Percentiles rank a stretch among this genome's conserved stretches.
phyloP scores from a whole-genome alignment of 2,329 filamentous ascomycete genomes.

The Aspergillus ibericus region DNA sequence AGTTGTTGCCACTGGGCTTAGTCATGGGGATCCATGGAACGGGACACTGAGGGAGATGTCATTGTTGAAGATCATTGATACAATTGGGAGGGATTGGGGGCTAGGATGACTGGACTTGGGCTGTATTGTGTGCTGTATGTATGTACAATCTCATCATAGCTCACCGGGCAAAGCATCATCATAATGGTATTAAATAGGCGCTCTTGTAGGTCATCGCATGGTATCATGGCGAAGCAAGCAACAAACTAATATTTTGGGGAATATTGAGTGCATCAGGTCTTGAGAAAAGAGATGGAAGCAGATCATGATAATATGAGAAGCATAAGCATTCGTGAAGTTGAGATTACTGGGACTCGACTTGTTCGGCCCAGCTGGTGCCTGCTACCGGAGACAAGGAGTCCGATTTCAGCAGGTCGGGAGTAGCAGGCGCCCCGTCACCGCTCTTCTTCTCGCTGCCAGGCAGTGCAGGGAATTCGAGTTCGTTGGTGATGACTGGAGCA shows the following conservation, averaged over 20 bases:
- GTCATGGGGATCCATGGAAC: not conserved
- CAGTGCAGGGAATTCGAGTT: constrained; percentile 39
- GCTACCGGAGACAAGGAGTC: constrained; percentile 30
- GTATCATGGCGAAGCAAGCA: not conserved
- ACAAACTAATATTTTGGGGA: not conserved
- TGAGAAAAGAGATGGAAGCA: not conserved
- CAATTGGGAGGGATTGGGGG: not conserved
- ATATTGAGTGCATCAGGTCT: constrained; percentile 1
- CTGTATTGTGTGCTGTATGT: not conserved
- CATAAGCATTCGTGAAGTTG: not conserved
- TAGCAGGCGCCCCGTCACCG: constrained; percentile 1
- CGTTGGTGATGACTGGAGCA: constrained; percentile 28
- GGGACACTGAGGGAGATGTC: too few relatives aligned
- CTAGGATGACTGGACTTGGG: not conserved
- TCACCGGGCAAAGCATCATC: not conserved
- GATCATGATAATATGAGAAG: not conserved
- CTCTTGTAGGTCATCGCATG: not conserved
- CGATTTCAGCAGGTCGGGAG: constrained; percentile 25
- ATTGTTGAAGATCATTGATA: not conserved
- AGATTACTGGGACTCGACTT: constrained; percentile 29
- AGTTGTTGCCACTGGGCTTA: not conserved
- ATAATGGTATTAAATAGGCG: not conserved
- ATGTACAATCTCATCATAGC: constrained; percentile 2
- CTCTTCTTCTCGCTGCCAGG: constrained; percentile 27
- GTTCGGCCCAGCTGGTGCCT: constrained; percentile 35